Base-by-base conservation (phyloP, 2,329 filamentous ascomycete genomes). In the Pseudocercospora macadamiae region DNA sequence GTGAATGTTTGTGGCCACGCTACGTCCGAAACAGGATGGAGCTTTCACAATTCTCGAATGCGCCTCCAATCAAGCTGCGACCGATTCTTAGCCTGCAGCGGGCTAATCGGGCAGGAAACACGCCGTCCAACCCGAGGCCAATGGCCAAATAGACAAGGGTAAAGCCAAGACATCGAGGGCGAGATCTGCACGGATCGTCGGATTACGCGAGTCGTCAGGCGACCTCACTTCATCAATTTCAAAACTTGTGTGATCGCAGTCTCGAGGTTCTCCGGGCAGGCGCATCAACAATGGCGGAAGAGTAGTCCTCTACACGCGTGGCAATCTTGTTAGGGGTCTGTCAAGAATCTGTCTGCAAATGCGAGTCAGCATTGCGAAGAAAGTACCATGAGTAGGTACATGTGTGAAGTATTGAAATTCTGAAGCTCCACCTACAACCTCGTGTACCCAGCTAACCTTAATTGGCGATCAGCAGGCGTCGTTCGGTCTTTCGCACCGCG, bases 91-190 rank as follows among this genome's bases (percentile, higher is more conserved):
- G 39, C 39, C 19, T 23, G 39, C 39, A 44, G 39, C 44, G 23
- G 23, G 26, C 48, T 34, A 21, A 7, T 34, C 18, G 28, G 9
- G 28, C 28, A 23, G 21, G 25, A 32, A n/a, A 36, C 12, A 25
- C 19, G 28, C n/a, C 9, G 32, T 34, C 26, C 28, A 19, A 34
- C 18, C 7, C 48, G 23, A 51, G 47, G 5, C 48, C 48, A 51
- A 51, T 51, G 48, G 32, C 48, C 48, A 21, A 16, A 34, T 12
- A 51, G 4, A 10, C 32, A 10, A 23, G 19, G 48, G 28, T 51
- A 51, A 51, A 25, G 48, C 48, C 48, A 51, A 51, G 28, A 51
- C 42, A 25, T 21, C 42, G n/a, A n/a, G 21, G 42, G 7, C 42
- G 42, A 21, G 19, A 45, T 45, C 42, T 45, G 21, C 42, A 45